Evolutionary conservation across 441 rosid genomes (phyloP), one percentile per base, ranked within the genome.

Genomic region (Kokia cookei): DNA sequence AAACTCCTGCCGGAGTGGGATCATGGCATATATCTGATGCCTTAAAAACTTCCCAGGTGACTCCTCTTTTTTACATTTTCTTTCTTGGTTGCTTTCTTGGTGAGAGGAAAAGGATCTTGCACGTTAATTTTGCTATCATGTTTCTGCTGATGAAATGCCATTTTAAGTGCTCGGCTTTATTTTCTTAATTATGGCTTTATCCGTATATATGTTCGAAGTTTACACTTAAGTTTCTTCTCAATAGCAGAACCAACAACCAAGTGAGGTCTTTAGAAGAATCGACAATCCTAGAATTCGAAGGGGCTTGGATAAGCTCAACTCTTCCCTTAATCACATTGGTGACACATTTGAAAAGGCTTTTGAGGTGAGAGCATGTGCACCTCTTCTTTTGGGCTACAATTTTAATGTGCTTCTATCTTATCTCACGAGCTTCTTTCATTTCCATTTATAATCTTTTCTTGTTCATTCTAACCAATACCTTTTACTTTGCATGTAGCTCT

Each of bases 271-370:
- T 43, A 83, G 77, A 80, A 91, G 86, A 84, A 81, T 84, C 75
- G 96, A 92, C 14, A 93, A 81, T 87, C 97, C 98, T 17, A 80
- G 78, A 65, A 73, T 91, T 4, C 81, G 93, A 75, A 91, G 85
- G 83, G 90, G 97, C 48, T 82, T 91, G 84, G 90, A 91, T 64
- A 87, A 76, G 74, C 74, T 94, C 72, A 78, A 93, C 62, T 69
- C 90, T 76, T 90, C 97, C 57, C 92, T 93, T 32, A 92, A 92
- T 79, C 93, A 92, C 54, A 86, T 90, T 62, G 98, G 96, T 27
- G 97, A 91, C 77, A 82, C 90, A 54, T 91, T 94, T 78, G 97
- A 94, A 72, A 92, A 86, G 83, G 97, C 93, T 75, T 86, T 86
- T 76, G 96, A 92, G 97, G 98, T 90, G 69, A 50, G 72, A 24